Evolutionary conservation across 1,284 basidiomycete species (phyloP), one percentile per base, ranked within the genome.

Genomic region (Irpex rosettiformis): DNA sequence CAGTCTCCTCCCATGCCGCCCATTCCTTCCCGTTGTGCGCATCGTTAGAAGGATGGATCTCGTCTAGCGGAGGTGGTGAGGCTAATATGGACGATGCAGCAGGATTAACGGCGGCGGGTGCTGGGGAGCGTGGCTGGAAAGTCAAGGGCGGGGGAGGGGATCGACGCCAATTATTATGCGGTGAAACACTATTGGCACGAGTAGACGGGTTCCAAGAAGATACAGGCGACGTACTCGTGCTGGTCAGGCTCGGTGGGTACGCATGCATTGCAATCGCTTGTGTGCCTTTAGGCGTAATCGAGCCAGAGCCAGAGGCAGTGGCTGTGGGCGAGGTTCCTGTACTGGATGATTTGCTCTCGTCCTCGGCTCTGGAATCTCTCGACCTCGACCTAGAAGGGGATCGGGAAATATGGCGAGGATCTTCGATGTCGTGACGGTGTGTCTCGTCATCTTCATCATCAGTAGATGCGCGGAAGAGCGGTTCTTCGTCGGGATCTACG

Each of bases 371-470:
- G 37, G 66, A 62, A 4, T 70, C 63, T 4, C 71, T 69, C 25
- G 74, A 71, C 37, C 67, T 65, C 8, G 80, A 77, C 33, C 63
- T 70, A 22, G 43, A 45, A n/a, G 16, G 16, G 8, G 74, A 74
- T 47, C 65, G 70, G 13, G 66, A 66, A 30, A 67, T 67, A 45
- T 71, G 73, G 13, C 62, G 64, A 66, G 69, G 68, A 55, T 68
- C 77, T 66, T 85, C 81, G 53, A 85, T 69, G 62, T 87, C 85
- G 58, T 72, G 67, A 11, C 61, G 66, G 29, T 66, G 67, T 24
- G 66, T 71, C 47, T 78, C 73, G 45, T 83, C 80, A 54, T 83
- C 85, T 13, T 84, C 85, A 48, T 84, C 83, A 48, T 85, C 83
- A 10, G 75, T 85, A 8, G 62, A 64, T 8, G 62, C 62, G 33